A percentile compares a stretch with the other conserved stretches of the same genome.
These are phyloP conservation scores for Candida freyschussii DNA, from an alignment of 1,139 yeast species.

Conservation along the genomic window DNA sequence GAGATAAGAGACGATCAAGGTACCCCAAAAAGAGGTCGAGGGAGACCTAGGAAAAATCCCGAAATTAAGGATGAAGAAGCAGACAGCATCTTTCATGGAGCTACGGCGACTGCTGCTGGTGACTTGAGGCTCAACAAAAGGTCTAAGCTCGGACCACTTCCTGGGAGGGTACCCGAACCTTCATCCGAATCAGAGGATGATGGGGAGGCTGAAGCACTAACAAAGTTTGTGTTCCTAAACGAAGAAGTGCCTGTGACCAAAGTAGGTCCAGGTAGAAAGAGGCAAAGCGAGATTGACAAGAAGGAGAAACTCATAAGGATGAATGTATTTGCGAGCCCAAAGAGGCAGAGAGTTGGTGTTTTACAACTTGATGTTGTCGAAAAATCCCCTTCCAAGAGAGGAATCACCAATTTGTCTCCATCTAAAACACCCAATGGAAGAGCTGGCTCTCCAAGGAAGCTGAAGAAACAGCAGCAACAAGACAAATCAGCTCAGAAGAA, in stretches of 20 bases:
- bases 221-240: conserved; percentile 1
- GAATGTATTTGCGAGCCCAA: conserved; percentile 22
- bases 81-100: too few species aligned
- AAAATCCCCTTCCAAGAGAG: conserved; percentile 26
- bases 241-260: not conserved
- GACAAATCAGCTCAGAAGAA: conserved; percentile 48
- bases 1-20: too few species aligned
- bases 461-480: conserved; percentile 8
- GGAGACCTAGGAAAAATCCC: not conserved
- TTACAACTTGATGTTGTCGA: conserved; percentile 10
- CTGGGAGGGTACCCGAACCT: not conserved
- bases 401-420: conserved; percentile 25
- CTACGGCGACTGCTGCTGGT: too few species aligned
- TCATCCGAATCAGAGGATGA: not conserved
- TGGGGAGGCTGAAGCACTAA: conserved; percentile 2
- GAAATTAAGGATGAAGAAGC: too few species aligned
- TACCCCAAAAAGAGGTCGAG: conserved; percentile 3
- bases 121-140: conserved; percentile 1
- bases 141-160: not conserved
- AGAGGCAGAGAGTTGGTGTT: conserved; percentile 19
- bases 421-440: conserved; percentile 40
- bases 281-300: conserved; percentile 1
- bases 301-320: conserved; percentile 9
- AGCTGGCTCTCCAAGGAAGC: conserved; percentile 34
- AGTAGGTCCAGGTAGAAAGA: conserved; percentile 2